Evolutionary conservation across 768 basidiomycete species (phyloP).

Genomic region (Suillus occidentalis): DNA sequence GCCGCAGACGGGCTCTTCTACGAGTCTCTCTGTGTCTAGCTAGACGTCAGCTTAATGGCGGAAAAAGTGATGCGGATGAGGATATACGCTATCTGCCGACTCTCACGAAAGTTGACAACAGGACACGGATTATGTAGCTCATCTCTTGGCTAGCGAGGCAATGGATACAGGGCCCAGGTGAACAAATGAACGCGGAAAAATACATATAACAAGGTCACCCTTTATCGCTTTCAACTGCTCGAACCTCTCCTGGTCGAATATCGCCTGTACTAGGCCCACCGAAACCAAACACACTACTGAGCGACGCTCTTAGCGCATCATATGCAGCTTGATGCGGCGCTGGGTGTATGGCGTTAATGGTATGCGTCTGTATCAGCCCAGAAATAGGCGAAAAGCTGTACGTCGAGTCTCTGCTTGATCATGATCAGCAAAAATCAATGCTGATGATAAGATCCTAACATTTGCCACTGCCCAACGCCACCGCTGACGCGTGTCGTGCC

Average conservation of each 20-base stretch:
- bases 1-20: too few species aligned
- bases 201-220: too few species aligned
- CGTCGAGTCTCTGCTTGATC: conserved; percentile 55
- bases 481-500: conserved; percentile 68
- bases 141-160: background rate
- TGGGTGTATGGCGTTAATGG: conserved; percentile 74
- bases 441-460: conserved; percentile 45
- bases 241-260: conserved; percentile 17
- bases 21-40: background rate
- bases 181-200: background rate
- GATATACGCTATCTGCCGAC: background rate
- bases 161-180: background rate
- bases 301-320: conserved; percentile 49
- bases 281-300: conserved; percentile 27
- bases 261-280: conserved; percentile 12
- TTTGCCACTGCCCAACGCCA: conserved; percentile 64
- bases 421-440: background rate
- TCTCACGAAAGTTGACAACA: background rate
- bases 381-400: conserved; percentile 70
- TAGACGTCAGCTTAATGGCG: background rate
- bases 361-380: conserved; percentile 64
- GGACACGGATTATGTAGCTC: background rate
- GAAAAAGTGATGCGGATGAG: background rate
- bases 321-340: conserved; percentile 73
- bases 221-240: conserved; percentile 11